Conservation (phyloP, 768 basidiomycete species). For the Exidia glandulosa region DNA sequence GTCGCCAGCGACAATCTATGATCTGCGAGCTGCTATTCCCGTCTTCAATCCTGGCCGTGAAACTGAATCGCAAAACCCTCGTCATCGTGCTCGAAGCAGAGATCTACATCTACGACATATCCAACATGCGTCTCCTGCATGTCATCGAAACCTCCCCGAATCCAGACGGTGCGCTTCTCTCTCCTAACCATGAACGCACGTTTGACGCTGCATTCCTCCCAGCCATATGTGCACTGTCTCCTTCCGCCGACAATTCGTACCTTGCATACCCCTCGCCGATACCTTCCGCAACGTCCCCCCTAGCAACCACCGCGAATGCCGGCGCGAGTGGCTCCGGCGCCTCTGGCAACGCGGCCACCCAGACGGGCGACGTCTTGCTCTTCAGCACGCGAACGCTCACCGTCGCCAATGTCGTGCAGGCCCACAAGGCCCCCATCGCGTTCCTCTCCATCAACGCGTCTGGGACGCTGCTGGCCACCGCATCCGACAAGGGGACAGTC, state of each 20-base stretch:
- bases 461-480: constrained; percentile 86
- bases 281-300: constrained; percentile 63
- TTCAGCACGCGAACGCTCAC: constrained; percentile 90
- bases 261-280: constrained; percentile 95
- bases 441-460: constrained; percentile 74
- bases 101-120: constrained; percentile 98
- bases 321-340: constrained; percentile 28
- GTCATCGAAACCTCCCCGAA: constrained; percentile 96
- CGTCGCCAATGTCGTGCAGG: constrained; percentile 91
- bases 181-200: background rate
- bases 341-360: constrained; percentile 26
- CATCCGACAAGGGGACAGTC: constrained; percentile 92
- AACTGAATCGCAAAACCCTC: constrained; percentile 92
- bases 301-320: constrained; percentile 30
- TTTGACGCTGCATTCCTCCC: constrained; percentile 2
- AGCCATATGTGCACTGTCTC: constrained; percentile 94
- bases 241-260: constrained; percentile 85
- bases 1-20: constrained; percentile 78
- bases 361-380: constrained; percentile 80
- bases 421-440: constrained; percentile 90
- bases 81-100: constrained; percentile 95
- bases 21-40: constrained; percentile 98
- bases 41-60: constrained; percentile 92
- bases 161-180: constrained; percentile 59
- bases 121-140: constrained; percentile 93